Evolutionary conservation across 2,329 filamentous ascomycete species (phyloP), one percentile per base, ranked within the genome.

Genomic region (Diplodia sapinea): DNA sequence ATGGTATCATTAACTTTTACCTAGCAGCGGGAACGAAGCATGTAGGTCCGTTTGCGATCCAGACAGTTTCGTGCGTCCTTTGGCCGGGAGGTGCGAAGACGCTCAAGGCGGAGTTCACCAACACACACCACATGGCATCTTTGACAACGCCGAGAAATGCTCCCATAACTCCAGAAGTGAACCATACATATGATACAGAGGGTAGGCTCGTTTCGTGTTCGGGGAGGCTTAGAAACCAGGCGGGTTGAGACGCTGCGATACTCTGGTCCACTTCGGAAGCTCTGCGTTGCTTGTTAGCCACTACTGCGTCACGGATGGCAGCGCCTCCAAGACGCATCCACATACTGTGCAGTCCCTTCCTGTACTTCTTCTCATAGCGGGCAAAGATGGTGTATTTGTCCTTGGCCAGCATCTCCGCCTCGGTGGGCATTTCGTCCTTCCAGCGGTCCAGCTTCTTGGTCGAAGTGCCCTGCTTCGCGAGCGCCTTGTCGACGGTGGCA

Each of bases 301-400:
- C 15, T 20, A 4, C 12, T 20, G 7, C n/a, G 8, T 3, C 43
- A 20, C 8, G 36, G 7, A 29, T 26, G 54, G 40, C 51, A 9
- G 54, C 33, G 12, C 26, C 8, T 38, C 15, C 51, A 33, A 51
- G 13, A 51, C 33, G 8, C 9, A 7, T 15, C n/a, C 67, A 88
- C 93, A 74, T 86, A 97, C 94, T 98, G 82, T 98, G 94, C 79
- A 99, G 94, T 67, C 93, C 92, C 88, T 99, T 99, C 78, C 95
- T 86, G 80, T 98, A 99, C 74, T 88, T 89, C 88, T 94, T 96
- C 79, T 91, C 93, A 81, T 98, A 97, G 74, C 94, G 89, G 81
- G 97, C 94, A 81, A 98, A 99, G 75, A 99, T 91, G 33, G 93
- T 97, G 83, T 99, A 99, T 83, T 99, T 99, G 83, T 99, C 95